A percentile compares a stretch with the other conserved stretches of the same genome.
Conservation (phyloP, 2,329 filamentous ascomycete species). For the Sordariomycetes sp. region DNA sequence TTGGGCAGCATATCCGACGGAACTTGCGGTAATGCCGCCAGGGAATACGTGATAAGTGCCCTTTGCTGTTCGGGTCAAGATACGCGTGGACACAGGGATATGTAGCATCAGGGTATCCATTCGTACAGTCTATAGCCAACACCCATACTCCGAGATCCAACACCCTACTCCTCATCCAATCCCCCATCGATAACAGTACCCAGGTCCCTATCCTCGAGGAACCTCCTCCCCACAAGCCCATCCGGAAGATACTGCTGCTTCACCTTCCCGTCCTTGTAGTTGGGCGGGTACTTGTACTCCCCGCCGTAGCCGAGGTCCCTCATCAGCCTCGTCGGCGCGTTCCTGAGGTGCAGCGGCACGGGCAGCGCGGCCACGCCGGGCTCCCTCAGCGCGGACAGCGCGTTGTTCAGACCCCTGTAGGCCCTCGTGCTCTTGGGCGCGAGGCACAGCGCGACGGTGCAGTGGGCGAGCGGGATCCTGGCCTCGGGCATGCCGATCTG, state of each 20-base stretch:
- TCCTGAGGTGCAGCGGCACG: constrained; percentile 78
- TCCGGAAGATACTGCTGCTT: constrained; percentile 86
- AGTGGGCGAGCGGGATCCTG: constrained; percentile 83
- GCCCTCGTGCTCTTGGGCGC: constrained; percentile 80
- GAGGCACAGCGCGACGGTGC: constrained; percentile 66
- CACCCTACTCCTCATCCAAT: constrained; percentile 19
- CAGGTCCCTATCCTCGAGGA: constrained; percentile 71
- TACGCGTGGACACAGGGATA: no score
- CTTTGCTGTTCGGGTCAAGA: neutral
- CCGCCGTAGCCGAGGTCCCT: constrained; percentile 82
- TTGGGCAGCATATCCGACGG: no score
- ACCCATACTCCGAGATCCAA: neutral
- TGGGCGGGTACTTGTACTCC: constrained; percentile 94
- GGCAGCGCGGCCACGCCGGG: constrained; percentile 74
- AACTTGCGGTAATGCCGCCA: no score
- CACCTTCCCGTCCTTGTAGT: constrained; percentile 73
- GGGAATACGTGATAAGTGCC: neutral
- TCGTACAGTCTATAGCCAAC: neutral
- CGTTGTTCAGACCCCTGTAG: constrained; percentile 74
- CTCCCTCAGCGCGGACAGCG: constrained; percentile 67
- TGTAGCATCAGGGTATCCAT: neutral
- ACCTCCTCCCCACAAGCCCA: constrained; percentile 55
- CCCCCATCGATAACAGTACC: constrained; percentile 70
- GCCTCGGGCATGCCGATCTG: constrained; percentile 95
- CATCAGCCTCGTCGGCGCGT: constrained; percentile 88